Evolutionary conservation across 768 basidiomycete species (phyloP).

Genomic region (Boletus rex-veris): DNA sequence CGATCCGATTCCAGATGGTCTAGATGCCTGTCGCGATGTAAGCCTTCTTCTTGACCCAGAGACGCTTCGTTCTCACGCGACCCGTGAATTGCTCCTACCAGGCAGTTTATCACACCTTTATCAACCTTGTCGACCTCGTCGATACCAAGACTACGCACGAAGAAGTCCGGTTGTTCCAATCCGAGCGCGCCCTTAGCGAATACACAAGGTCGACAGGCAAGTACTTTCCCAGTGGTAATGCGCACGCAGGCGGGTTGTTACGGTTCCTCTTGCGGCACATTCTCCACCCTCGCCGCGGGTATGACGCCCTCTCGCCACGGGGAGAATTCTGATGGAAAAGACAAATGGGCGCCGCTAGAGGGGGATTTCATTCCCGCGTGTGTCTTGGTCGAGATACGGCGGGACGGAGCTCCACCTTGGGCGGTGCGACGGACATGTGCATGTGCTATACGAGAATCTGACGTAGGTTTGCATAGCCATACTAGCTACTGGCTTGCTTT

Average conservation of each 20-base stretch:
- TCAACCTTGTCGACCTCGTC: slow-evolving; percentile 3
- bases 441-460: too few species aligned
- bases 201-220: slow-evolving; percentile 6
- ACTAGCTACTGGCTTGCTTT: too few species aligned
- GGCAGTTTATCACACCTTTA: neutral
- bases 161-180: neutral
- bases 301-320: neutral
- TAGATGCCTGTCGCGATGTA: neutral
- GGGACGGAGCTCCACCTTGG: neutral
- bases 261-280: slow-evolving; percentile 9
- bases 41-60: too few species aligned
- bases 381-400: neutral
- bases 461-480: too few species aligned
- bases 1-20: neutral
- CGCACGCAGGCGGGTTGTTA: slow-evolving; percentile 5
- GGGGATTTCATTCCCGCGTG: slow-evolving; percentile 2
- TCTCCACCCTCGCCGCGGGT: neutral
- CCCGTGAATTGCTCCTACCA: neutral
- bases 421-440: too few species aligned
- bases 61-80: too few species aligned
- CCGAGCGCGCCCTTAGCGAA: neutral
- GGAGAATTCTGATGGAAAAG: neutral
- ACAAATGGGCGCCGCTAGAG: slow-evolving; percentile 1
- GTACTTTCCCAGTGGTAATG: slow-evolving; percentile 6
- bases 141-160: neutral